phyloP scores from a whole-genome alignment of 306 rosid genomes.

The Prunus kanzakura region DNA sequence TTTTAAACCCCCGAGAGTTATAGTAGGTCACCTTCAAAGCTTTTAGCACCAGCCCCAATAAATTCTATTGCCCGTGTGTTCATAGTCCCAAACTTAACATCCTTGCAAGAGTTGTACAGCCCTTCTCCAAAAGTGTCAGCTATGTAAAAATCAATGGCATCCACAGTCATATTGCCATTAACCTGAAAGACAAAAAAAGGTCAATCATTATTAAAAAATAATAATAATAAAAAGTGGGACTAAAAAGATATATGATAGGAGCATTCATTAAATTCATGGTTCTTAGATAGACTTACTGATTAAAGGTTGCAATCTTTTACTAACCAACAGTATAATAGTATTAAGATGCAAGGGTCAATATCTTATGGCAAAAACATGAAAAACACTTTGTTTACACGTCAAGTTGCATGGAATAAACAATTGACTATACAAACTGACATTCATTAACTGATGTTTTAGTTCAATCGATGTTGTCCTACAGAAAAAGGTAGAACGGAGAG shows the following conservation, averaged over 20 bases:
- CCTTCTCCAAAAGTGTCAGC: constrained; percentile 68
- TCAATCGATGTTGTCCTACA: not conserved
- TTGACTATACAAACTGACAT: not conserved
- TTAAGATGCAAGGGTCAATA: not conserved
- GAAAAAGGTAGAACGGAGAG: not conserved
- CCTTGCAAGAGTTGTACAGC: constrained; percentile 78
- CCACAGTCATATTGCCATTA: constrained; percentile 72
- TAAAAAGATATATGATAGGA: not conserved
- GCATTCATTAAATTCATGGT: not conserved
- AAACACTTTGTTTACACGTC: not conserved
- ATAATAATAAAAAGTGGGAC: not conserved
- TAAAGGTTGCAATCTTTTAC: not conserved
- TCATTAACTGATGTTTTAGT: constrained; percentile 1
- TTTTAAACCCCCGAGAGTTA: constrained; percentile 17
- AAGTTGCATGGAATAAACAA: not conserved
- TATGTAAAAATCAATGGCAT: constrained; percentile 69
- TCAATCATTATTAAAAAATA: not conserved
- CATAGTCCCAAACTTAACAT: constrained; percentile 98
- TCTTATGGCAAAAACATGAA: not conserved
- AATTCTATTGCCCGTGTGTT: constrained; percentile 93
- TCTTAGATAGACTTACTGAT: not conserved
- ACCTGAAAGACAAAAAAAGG: constrained; percentile 39
- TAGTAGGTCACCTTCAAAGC: constrained; percentile 55
- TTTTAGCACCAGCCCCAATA: constrained; percentile 87
- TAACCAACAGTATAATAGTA: not conserved